These are phyloP conservation scores for Diplocarpon rosae DNA, from an alignment of 2,329 filamentous ascomycete species.

Conservation along the genomic window DNA sequence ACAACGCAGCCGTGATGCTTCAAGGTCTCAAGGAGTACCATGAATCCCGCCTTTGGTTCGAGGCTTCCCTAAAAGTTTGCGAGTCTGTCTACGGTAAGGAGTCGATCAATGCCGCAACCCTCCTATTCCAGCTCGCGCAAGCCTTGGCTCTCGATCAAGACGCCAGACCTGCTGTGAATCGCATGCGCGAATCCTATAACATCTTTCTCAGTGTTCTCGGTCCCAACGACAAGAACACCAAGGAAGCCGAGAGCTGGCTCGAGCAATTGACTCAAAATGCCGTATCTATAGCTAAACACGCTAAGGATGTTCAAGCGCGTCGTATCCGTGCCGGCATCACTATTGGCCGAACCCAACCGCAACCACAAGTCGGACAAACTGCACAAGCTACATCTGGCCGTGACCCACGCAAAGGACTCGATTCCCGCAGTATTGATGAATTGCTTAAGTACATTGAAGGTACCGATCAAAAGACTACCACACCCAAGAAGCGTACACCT, in stretches of 20 bases:
- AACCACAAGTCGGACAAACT: conserved; percentile 52
- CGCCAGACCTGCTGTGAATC: conserved; percentile 77
- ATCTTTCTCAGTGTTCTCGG: conserved; percentile 87
- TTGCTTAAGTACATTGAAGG: conserved; percentile 92
- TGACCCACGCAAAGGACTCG: conserved; percentile 35
- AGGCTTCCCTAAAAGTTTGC: conserved; percentile 79
- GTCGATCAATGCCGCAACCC: conserved; percentile 85
- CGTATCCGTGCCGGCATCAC: conserved; percentile 59
- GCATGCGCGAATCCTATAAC: conserved; percentile 94
- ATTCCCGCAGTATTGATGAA: conserved; percentile 83
- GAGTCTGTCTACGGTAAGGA: conserved; percentile 81
- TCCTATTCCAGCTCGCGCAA: conserved; percentile 94
- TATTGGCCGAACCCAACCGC: conserved; percentile 44
- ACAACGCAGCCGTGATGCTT: conserved; percentile 98
- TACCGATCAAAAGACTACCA: conserved; percentile 39
- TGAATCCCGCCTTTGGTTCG: conserved; percentile 93
- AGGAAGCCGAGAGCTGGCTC: conserved; percentile 93
- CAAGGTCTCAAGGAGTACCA: conserved; percentile 91
- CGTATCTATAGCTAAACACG: conserved; percentile 86
- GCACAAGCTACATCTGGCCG: conserved; percentile 34
- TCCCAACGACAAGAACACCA: conserved; percentile 89
- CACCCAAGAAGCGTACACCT: conserved; percentile 41
- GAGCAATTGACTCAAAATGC: conserved; percentile 94
- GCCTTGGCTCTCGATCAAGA: conserved; percentile 92
- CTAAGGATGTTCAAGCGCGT: conserved; percentile 72